phyloP scores from a whole-genome alignment of 129 eudicot species.

The Chrysanthemum makinoi region DNA sequence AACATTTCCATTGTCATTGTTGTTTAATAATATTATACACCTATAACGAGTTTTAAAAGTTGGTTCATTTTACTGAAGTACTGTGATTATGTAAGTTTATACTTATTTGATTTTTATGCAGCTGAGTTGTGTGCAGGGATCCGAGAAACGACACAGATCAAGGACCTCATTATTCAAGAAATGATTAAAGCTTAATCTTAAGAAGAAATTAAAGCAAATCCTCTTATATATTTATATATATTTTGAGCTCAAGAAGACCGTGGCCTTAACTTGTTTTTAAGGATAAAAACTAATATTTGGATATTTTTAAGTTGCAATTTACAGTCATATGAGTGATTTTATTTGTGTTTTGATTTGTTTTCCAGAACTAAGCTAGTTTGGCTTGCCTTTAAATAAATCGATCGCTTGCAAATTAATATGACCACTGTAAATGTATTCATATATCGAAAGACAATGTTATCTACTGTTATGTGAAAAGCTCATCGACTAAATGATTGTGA shows the following conservation, averaged over 20 bases:
- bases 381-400: slow-evolving; percentile 16
- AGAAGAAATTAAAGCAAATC: slow-evolving; percentile 19
- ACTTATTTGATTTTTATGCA: slow-evolving; percentile 7
- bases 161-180: slow-evolving; percentile 50
- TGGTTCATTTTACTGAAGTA: too few species aligned
- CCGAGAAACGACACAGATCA: slow-evolving; percentile 43
- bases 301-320: slow-evolving; percentile 8
- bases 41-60: too few species aligned
- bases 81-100: not conserved
- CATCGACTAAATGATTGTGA: too few species aligned
- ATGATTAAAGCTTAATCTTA: slow-evolving; percentile 29
- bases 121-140: slow-evolving; percentile 38
- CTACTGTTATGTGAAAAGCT: too few species aligned
- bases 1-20: too few species aligned
- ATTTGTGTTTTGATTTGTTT: slow-evolving; percentile 26
- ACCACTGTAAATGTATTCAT: not conserved
- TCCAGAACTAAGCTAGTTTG: slow-evolving; percentile 17
- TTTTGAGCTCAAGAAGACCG: slow-evolving; percentile 22
- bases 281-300: slow-evolving; percentile 23
- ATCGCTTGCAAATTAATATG: too few species aligned
- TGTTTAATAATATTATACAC: too few species aligned
- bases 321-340: slow-evolving; percentile 31
- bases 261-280: slow-evolving; percentile 26
- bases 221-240: slow-evolving; percentile 28
- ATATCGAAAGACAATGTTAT: not conserved